Evolutionary conservation across 1,284 basidiomycete species (phyloP), one percentile per base, ranked within the genome.

Genomic region (Ganoderma boninense): DNA sequence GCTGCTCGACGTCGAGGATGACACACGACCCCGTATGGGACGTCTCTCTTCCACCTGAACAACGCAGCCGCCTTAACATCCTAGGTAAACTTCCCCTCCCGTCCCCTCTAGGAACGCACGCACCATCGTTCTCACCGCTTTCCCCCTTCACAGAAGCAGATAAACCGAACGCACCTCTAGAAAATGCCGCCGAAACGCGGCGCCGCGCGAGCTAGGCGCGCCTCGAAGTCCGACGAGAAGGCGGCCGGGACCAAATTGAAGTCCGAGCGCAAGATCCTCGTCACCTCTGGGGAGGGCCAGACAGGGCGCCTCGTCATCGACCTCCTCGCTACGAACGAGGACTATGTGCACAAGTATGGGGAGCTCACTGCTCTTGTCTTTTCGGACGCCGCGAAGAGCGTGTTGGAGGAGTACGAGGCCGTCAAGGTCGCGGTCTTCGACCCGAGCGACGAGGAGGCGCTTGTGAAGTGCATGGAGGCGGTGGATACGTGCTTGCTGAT

Each of bases 231-330:
- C 16, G 35, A 35, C 16, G 32, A 6, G 4, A 35, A 20, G 32
- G 56, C 56, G 32, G 32, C 18, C 18, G 49, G 23, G 1, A 14
- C 14, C 5, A 35, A 23, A 0, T 2, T 7, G 16, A 57, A 35
- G 56, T 35, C 56, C 56, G 23, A 23, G 49, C 23, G 49, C 49
- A 54, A 29, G 23, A 74, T 76, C 65, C 71, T 74, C 67, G 64
- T 77, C 62, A 75, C 76, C 42, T 70, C 76, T 20, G 73, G 68
- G 6, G 76, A 77, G 43, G 74, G 74, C 61, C 76, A 77, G 68
- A 77, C 74, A 2, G 76, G 76, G 23, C 67, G 70, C n/a, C 76
- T 77, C 70, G 67, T 76, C 68, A 71, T 75, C 63, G 76, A 77
- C 20, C 74, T 76, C 38, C 74, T 74, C 62, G 60, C 67, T 1